Percentiles rank a stretch among this genome's conserved stretches.
Evolutionary conservation across 805 yeast species (phyloP).

Genomic region (Millerago galiae): DNA sequence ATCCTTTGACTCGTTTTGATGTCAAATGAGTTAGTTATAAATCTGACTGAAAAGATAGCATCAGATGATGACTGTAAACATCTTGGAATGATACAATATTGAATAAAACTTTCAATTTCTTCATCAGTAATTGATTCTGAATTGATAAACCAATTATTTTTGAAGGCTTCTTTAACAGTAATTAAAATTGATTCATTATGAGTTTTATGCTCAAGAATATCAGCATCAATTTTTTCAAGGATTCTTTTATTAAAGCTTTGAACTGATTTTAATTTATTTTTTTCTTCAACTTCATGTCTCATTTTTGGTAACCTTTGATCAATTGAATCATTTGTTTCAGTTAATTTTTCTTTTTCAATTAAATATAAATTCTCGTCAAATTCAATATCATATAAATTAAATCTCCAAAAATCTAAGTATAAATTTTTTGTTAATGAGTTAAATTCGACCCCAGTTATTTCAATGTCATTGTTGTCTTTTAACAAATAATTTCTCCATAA

Average conservation of each 20-base stretch:
- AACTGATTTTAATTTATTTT: conserved; percentile 2
- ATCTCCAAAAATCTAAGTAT: conserved; percentile 65
- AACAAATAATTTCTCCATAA: conserved; percentile 57
- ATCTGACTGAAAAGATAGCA: conserved; percentile 62
- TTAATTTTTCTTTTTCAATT: conserved; percentile 35
- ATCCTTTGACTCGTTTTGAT: conserved; percentile 34
- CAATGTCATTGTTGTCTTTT: conserved; percentile 19
- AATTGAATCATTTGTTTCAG: conserved; percentile 29
- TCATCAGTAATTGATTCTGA: conserved; percentile 9
- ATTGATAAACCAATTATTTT: conserved; percentile 36
- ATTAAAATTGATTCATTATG: conserved; percentile 27
- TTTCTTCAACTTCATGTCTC: conserved; percentile 11
- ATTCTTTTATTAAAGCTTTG: conserved; percentile 7
- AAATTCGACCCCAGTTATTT: conserved; percentile 17
- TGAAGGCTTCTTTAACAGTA: conserved; percentile 24
- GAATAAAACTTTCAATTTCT: conserved; percentile 38
- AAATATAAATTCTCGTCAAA: conserved; percentile 46
- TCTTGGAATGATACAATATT: conserved; percentile 69
- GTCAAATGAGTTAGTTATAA: conserved; percentile 46
- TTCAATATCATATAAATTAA: conserved; percentile 64
- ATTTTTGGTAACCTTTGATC: conserved; percentile 28
- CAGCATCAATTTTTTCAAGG: conserved; percentile 7
- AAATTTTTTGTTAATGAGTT: conserved; percentile 32
- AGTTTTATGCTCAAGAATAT: conserved; percentile 30
- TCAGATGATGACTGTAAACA: conserved; percentile 75